These are phyloP conservation scores for Sporothrix pseudoabietina DNA, from an alignment of 2,329 filamentous ascomycete genomes.

Conservation along the genomic window DNA sequence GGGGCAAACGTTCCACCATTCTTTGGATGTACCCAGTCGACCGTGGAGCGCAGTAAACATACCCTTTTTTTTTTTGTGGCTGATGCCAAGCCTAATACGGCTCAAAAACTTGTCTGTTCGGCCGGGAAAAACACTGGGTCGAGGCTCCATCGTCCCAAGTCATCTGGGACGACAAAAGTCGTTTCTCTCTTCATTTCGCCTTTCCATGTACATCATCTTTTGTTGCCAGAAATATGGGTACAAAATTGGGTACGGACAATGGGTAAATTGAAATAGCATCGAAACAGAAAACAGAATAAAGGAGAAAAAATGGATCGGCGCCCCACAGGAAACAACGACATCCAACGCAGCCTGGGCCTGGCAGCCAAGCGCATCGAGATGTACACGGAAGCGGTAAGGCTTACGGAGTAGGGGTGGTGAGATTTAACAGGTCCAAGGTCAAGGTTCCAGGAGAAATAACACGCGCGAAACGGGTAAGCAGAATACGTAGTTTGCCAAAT, in stretches of 20 bases:
- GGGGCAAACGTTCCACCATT: not conserved
- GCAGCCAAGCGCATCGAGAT: conserved; percentile 6
- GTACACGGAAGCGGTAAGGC: not conserved
- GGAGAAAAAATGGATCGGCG: conserved; percentile 17
- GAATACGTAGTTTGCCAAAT: not conserved
- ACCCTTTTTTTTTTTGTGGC: not conserved
- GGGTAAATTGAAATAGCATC: not conserved
- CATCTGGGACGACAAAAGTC: not conserved
- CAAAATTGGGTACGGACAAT: not conserved
- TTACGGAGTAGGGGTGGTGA: not conserved
- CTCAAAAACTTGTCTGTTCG: conserved; percentile 16
- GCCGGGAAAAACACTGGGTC: conserved; percentile 15
- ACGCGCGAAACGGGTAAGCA: not conserved
- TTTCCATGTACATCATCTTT: too few species aligned
- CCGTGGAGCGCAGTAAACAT: not conserved
- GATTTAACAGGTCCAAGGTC: not conserved
- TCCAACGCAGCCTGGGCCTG: not conserved
- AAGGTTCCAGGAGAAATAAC: not conserved
- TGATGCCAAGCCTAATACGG: not conserved
- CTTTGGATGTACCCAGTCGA: not conserved
- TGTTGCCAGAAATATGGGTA: not conserved
- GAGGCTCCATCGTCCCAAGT: not conserved
- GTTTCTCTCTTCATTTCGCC: too few species aligned
- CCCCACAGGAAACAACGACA: conserved; percentile 10
- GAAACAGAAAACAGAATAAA: not conserved